Percentiles rank a stretch among this genome's conserved stretches.
Conservation (phyloP, 495 filamentous ascomycete species). For the Penicillium mononematosum region DNA sequence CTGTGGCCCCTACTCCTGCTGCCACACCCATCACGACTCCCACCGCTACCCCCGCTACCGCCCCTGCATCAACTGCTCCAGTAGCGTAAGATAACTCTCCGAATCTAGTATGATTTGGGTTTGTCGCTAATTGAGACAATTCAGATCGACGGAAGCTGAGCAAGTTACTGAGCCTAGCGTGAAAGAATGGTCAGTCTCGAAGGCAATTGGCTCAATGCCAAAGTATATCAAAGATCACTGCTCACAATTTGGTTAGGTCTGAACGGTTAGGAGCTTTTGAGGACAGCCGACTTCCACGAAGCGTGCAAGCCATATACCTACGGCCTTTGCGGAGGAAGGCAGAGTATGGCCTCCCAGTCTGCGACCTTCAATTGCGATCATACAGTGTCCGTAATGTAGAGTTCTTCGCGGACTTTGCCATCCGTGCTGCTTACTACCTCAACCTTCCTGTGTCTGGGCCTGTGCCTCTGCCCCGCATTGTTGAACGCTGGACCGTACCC, state of each 20-base stretch:
- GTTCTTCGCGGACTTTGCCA: constrained; percentile 91
- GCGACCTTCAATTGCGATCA: constrained; percentile 89
- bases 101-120: background rate
- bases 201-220: background rate
- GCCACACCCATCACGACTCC: background rate
- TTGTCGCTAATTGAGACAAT: constrained; percentile 8
- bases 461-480: constrained; percentile 81
- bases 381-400: constrained; percentile 89
- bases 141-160: constrained; percentile 15
- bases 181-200: constrained; percentile 32
- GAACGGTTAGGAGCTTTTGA: constrained; percentile 38
- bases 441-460: constrained; percentile 83
- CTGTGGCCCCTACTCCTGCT: background rate
- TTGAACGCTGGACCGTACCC: constrained; percentile 92
- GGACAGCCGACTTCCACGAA: constrained; percentile 62
- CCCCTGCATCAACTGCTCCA: background rate
- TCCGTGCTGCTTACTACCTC: constrained; percentile 93
- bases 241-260: constrained; percentile 31
- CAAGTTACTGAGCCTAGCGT: constrained; percentile 21
- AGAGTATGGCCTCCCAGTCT: constrained; percentile 73
- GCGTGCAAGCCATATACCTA: constrained; percentile 82
- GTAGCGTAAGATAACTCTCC: constrained; percentile 5
- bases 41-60: background rate
- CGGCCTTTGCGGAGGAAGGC: constrained; percentile 75
- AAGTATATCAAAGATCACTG: background rate